Conservation (phyloP, 768 basidiomycete genomes). For the Trametes maxima region DNA sequence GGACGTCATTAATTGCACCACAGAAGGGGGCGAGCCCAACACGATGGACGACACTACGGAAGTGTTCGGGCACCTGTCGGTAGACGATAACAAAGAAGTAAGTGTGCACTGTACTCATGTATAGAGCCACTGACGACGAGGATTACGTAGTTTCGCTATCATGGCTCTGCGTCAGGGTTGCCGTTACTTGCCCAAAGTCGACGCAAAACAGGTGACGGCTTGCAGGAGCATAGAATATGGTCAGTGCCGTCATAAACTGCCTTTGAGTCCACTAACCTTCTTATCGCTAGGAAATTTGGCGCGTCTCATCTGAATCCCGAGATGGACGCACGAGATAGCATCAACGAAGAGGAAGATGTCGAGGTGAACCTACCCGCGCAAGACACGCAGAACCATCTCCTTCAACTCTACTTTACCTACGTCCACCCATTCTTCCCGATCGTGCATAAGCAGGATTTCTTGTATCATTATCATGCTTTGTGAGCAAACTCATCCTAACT, state of each 20-base stretch:
- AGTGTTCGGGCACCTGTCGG: slow-evolving; percentile 67
- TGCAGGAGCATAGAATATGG: slow-evolving; percentile 51
- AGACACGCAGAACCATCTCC: slow-evolving; percentile 64
- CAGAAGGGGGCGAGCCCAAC: slow-evolving; percentile 4
- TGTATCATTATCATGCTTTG: slow-evolving; percentile 50
- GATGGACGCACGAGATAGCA: neutral
- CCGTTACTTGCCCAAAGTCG: slow-evolving; percentile 69
- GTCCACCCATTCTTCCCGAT: slow-evolving; percentile 85
- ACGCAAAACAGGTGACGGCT: slow-evolving; percentile 66
- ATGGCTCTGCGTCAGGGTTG: slow-evolving; percentile 76
- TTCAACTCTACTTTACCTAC: slow-evolving; percentile 80
- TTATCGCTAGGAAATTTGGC: slow-evolving; percentile 25
- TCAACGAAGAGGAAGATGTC: slow-evolving; percentile 9
- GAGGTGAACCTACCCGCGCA: slow-evolving; percentile 53
- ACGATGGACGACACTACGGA: slow-evolving; percentile 48
- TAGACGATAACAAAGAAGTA: slow-evolving; percentile 79
- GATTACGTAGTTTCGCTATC: slow-evolving; percentile 70
- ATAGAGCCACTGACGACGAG: neutral
- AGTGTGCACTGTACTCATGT: slow-evolving; percentile 14
- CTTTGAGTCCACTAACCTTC: too few relatives aligned
- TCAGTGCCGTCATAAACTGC: neutral
- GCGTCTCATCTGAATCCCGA: slow-evolving; percentile 7
- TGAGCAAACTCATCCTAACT: neutral
- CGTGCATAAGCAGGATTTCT: slow-evolving; percentile 70
- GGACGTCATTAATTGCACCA: neutral